Percentiles rank a stretch among this genome's conserved stretches.
These are phyloP conservation scores for Rubus parviflorus DNA, from an alignment of 306 rosid species.

Conservation along the genomic window DNA sequence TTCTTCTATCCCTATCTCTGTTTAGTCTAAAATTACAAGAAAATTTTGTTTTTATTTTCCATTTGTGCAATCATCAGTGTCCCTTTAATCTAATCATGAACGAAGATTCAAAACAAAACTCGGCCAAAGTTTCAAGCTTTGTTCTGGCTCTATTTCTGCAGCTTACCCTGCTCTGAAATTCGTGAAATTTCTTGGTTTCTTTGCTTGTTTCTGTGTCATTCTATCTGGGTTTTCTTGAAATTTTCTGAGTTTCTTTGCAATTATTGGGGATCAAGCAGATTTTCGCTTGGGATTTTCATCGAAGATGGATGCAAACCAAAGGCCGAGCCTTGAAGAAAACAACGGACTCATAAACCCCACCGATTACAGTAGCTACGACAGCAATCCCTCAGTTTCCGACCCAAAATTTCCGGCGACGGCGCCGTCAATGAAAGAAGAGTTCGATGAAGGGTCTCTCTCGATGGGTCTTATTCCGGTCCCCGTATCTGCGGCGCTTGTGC, in stretches of 20 bases:
- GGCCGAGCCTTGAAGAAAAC: conserved; percentile 18
- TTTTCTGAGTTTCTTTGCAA: not conserved
- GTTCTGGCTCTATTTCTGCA: conserved; percentile 15
- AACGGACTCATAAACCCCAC: not conserved
- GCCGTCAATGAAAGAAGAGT: conserved; percentile 52
- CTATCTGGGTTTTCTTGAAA: conserved; percentile 20
- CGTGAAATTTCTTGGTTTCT: conserved; percentile 9
- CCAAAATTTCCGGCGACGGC: conserved; percentile 15
- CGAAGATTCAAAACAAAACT: conserved; percentile 28
- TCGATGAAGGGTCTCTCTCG: conserved; percentile 34
- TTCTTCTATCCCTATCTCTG: conserved; percentile 31
- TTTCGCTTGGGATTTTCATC: not conserved
- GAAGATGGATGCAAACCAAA: conserved; percentile 35
- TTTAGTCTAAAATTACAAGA: conserved; percentile 3
- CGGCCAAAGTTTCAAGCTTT: conserved; percentile 37
- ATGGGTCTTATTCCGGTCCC: conserved; percentile 30
- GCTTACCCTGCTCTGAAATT: not conserved
- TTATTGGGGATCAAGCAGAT: not conserved
- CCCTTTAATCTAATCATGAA: conserved; percentile 39
- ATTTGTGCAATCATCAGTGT: conserved; percentile 24
- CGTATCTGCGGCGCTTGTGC: conserved; percentile 18
- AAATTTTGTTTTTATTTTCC: not conserved
- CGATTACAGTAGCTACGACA: too few species aligned
- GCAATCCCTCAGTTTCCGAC: conserved; percentile 5
- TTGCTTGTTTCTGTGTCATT: conserved; percentile 9